These are phyloP conservation scores for Boletus pseudo-olivaceus DNA, from an alignment of 768 basidiomycete genomes.

Conservation along the genomic window DNA sequence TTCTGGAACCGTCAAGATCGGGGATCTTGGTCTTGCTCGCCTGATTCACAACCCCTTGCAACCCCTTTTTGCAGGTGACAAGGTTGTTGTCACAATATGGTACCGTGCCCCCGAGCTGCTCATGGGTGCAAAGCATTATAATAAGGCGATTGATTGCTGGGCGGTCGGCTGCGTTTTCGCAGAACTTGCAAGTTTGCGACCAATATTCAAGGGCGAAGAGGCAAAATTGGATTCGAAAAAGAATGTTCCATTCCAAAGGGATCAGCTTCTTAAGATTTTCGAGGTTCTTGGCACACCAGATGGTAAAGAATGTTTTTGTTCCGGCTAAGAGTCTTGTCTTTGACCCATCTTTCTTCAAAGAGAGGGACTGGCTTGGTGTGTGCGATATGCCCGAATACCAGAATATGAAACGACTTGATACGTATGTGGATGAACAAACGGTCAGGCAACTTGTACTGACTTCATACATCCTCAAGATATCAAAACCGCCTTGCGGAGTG, in stretches of 20 bases:
- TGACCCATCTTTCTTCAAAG: slow-evolving; percentile 37
- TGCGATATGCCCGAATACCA: slow-evolving; percentile 85
- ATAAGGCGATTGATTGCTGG: slow-evolving; percentile 96
- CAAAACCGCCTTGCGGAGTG: slow-evolving; percentile 66
- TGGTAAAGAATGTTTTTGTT: slow-evolving; percentile 39
- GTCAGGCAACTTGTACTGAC: not conserved
- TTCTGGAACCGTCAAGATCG: slow-evolving; percentile 89
- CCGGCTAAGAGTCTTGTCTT: not conserved
- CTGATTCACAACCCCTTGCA: slow-evolving; percentile 90
- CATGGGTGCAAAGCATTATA: slow-evolving; percentile 96
- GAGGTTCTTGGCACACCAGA: slow-evolving; percentile 90
- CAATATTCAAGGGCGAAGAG: slow-evolving; percentile 99
- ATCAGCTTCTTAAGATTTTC: slow-evolving; percentile 94
- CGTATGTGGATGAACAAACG: slow-evolving; percentile 39
- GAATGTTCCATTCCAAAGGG: slow-evolving; percentile 94
- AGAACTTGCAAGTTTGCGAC: slow-evolving; percentile 87
- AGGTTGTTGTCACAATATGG: slow-evolving; percentile 99
- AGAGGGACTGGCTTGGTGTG: slow-evolving; percentile 84
- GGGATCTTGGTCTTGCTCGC: slow-evolving; percentile 94
- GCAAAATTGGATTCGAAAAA: slow-evolving; percentile 97
- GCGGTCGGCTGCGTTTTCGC: slow-evolving; percentile 98
- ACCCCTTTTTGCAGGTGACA: slow-evolving; percentile 89
- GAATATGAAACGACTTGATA: slow-evolving; percentile 75
- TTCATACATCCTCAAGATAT: slow-evolving; percentile 40
- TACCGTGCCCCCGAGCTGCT: slow-evolving; percentile 96